Evolutionary conservation across 257 asterid genomes (phyloP), one percentile per base, ranked within the genome.

Genomic region (Nicotiana noctiflora): DNA sequence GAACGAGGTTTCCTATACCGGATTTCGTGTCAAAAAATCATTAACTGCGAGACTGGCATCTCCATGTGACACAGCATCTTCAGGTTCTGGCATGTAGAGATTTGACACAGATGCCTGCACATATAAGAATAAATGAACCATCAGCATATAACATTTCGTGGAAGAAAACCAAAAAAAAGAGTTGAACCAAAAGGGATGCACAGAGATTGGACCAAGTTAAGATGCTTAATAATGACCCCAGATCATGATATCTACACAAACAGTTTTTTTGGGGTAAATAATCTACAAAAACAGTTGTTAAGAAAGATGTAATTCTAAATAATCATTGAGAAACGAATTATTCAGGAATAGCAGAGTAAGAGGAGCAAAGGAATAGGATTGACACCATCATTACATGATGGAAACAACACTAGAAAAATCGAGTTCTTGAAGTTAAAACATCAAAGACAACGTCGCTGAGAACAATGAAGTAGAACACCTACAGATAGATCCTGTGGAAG

Each of bases 61-160:
- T 75, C 99, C 99, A 77, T 96, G 99, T 6, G 98, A 76, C 25
- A 95, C 99, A 7, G 98, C 99, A 80, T 95, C 99, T 82, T 95
- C 99, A 68, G 98, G 98, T 76, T 93, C 99, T 4, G 99, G 99
- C 97, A 95, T 92, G 86, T 49, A 92, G 29, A 95, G 94, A 84
- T 83, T 94, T 46, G 92, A 84, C 77, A 83, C 89, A 67, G 97
- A 90, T 81, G 91, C 92, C 99, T 96, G 87, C 74, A 75, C 81
- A 82, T 59, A 81, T 75, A 81, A 27, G 78, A 67, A 52, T 61
- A 80, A 44, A 19, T 51, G 65, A 86, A 31, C 25, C 8, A 46
- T 52, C 52, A n/a, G 49, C 34, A 11, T 31, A 82, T 21, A 51
- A 44, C 76, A 49, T 53, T 46, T 49, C 46, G 44, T 2, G 18